phyloP scores from a whole-genome alignment of 345 rosid genomes.

The Ailanthus altissimus region DNA sequence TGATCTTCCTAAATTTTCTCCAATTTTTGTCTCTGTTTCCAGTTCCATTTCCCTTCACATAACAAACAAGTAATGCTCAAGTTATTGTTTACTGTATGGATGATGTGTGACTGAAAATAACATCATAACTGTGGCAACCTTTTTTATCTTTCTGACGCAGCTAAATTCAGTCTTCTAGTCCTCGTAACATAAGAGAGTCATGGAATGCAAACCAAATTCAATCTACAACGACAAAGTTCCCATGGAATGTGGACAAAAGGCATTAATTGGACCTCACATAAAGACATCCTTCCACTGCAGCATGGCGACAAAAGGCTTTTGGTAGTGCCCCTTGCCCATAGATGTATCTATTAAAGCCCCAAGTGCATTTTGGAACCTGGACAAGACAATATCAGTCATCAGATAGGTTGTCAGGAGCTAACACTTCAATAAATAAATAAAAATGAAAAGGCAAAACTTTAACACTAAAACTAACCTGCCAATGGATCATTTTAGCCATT shows the following conservation, averaged over 20 bases:
- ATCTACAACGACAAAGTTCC: neutral
- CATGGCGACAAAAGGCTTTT: constrained; percentile 90
- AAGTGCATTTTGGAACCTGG: constrained; percentile 71
- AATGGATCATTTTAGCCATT: constrained; percentile 37
- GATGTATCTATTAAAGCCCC: constrained; percentile 81
- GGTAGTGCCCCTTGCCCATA: constrained; percentile 94
- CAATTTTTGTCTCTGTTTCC: neutral
- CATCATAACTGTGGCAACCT: neutral
- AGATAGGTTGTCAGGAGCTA: neutral
- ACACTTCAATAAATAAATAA: neutral
- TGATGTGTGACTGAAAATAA: too few species aligned
- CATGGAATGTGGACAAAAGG: neutral
- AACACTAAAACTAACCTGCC: constrained; percentile 56
- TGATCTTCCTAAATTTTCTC: neutral
- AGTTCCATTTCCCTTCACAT: neutral
- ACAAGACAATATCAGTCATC: neutral
- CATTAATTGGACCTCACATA: constrained; percentile 52
- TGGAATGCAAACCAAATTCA: neutral
- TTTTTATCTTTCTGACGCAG: too few species aligned
- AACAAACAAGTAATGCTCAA: too few species aligned
- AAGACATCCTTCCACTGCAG: constrained; percentile 91
- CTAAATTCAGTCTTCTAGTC: too few species aligned
- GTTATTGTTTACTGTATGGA: too few species aligned
- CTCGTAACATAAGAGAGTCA: too few species aligned
- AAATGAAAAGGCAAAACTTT: neutral